phyloP scores from a whole-genome alignment of 345 rosid species.

The Gossypium mustelinum region DNA sequence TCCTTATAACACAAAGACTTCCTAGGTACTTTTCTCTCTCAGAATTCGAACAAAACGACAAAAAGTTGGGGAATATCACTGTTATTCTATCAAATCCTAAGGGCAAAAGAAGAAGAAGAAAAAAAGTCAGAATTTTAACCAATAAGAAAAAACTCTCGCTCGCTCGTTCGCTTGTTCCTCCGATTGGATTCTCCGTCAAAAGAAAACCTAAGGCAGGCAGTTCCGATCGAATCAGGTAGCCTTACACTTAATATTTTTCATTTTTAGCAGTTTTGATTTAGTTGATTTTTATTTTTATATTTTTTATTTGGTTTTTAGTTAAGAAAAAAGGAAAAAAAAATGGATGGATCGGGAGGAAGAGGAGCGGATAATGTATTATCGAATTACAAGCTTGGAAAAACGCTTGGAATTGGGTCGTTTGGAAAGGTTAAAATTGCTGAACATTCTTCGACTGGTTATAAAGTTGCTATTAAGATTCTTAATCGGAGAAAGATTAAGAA shows the following conservation, averaged over 20 bases:
- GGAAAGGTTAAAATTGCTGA: slow-evolving; percentile 92
- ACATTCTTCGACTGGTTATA: slow-evolving; percentile 77
- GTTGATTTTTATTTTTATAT: neutral
- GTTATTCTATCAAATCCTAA: neutral
- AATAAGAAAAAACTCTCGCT: neutral
- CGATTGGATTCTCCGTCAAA: slow-evolving; percentile 4
- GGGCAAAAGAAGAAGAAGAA: neutral
- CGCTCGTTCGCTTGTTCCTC: neutral
- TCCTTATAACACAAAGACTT: too few species aligned
- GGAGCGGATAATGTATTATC: slow-evolving; percentile 50
- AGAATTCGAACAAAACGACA: neutral
- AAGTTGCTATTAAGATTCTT: slow-evolving; percentile 95
- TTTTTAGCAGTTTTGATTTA: neutral
- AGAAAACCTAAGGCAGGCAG: neutral
- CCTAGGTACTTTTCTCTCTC: neutral
- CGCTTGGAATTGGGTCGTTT: slow-evolving; percentile 90
- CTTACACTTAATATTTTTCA: neutral
- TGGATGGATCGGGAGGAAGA: slow-evolving; percentile 58
- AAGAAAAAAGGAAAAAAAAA: slow-evolving; percentile 26
- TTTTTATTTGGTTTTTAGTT: neutral
- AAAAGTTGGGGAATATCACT: neutral
- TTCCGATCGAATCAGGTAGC: neutral
- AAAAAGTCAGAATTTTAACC: neutral
- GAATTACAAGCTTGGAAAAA: slow-evolving; percentile 79
- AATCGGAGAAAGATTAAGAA: slow-evolving; percentile 74